Base-by-base conservation (phyloP, 306 rosid species). In the Prunus dulcis region DNA sequence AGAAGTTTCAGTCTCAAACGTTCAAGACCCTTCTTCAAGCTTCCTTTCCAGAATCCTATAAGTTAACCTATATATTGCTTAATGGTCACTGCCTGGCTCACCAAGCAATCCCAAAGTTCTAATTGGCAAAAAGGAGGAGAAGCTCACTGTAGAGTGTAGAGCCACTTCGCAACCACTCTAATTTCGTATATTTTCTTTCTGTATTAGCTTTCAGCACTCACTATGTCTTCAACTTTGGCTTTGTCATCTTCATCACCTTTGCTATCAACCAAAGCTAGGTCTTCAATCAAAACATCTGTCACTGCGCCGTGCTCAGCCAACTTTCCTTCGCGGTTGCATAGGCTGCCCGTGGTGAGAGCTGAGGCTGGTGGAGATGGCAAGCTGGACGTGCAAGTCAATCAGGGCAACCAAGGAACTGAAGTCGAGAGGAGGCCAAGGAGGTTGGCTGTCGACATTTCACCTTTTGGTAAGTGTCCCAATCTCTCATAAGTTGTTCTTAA, bases 221-320 rank as follows among this genome's bases (percentile, higher is more conserved):
- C 17, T 14, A 93, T 91, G 97, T 90, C 97, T 69, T 86, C 90
- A 74, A 64, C 88, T 25, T 9, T 86, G 57, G 82, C 89, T 9
- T 77, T 79, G 43, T 77, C 87, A 13, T 64, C 85, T 52, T 71
- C 78, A 28, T 85, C 85, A 1, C 85, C 80, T 74, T 38, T 89
- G 57, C 30, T 81, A 1, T 69, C 80, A 23, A 79, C 56, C 76
- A 89, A 82, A 67, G 77, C 76, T 72, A 71, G 51, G 78, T n/a
- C 72, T 9, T 46, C 53, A 1, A 49, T 3, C 19, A 84, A 58
- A 51, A 2, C 55, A 3, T 64, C 60, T 22, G 68, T 30, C 10
- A 9, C 4, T 57, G 58, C 80, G 1, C 90, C 88, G 3, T 3
- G 75, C 80, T 63, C 80, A 71, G 87, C 75, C 47, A 45, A 77